Evolutionary conservation across 2,329 filamentous ascomycete species (phyloP).

Genomic region (Hymenoscyphus scutula): DNA sequence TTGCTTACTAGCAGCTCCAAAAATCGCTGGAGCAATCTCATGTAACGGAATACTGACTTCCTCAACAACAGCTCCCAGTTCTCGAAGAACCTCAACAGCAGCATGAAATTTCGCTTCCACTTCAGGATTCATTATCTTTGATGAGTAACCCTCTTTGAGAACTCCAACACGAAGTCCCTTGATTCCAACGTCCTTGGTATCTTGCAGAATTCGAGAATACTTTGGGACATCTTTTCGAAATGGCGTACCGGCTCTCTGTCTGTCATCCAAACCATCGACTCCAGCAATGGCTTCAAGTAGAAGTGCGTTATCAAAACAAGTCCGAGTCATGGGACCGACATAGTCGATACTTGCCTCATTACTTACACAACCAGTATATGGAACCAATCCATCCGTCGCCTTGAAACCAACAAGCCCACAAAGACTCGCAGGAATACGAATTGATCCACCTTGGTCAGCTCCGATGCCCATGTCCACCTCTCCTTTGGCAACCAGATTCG

Average conservation of each 20-base stretch:
- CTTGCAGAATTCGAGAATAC: conserved; percentile 19
- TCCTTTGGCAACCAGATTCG: conserved; percentile 45
- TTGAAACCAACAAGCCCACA: conserved; percentile 31
- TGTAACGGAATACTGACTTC: conserved; percentile 52
- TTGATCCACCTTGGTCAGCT: conserved; percentile 53
- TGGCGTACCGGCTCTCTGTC: conserved; percentile 39
- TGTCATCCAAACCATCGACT: conserved; percentile 48
- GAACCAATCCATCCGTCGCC: conserved; percentile 26
- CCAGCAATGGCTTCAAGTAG: conserved; percentile 47
- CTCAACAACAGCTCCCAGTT: conserved; percentile 48
- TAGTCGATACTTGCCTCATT: conserved; percentile 53
- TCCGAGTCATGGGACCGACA: conserved; percentile 44
- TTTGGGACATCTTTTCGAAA: conserved; percentile 29
- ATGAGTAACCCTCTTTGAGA: conserved; percentile 44
- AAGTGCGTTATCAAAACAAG: conserved; percentile 41
- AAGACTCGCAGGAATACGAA: conserved; percentile 67
- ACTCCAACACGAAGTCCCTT: conserved; percentile 43
- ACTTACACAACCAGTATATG: conserved; percentile 40
- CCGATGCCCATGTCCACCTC: conserved; percentile 51
- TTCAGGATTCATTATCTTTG: conserved; percentile 42
- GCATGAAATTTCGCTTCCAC: conserved; percentile 39
- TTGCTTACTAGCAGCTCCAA: conserved; percentile 19
- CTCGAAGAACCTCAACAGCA: conserved; percentile 42
- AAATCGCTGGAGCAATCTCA: conserved; percentile 23
- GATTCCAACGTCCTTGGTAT: conserved; percentile 25